Evolutionary conservation across 192 early-diverging fungal species (phyloP).

Genomic region (Chytriomyces hyalinus): DNA sequence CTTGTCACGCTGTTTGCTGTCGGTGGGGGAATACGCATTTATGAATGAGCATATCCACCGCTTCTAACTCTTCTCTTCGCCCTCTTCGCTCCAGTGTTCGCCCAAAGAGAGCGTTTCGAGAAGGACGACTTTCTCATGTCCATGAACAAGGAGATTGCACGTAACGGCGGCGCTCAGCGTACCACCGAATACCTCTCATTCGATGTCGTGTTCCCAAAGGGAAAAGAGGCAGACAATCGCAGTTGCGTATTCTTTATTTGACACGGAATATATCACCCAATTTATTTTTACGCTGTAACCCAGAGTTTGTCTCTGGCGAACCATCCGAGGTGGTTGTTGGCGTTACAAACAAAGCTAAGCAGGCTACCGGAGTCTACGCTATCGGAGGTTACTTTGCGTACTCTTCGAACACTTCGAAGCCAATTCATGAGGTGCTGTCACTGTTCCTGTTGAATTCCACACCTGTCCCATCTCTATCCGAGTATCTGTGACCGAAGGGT

Average conservation of each 20-base stretch:
- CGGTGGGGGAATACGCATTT: background rate
- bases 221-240: background rate
- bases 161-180: background rate
- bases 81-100: too few species aligned
- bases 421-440: slow-evolving; percentile 21
- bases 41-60: too few species aligned
- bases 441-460: too few species aligned
- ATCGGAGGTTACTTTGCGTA: slow-evolving; percentile 32
- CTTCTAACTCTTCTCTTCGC: too few species aligned
- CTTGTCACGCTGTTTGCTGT: background rate
- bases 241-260: background rate
- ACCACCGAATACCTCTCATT: slow-evolving; percentile 9
- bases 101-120: background rate
- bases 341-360: slow-evolving; percentile 14
- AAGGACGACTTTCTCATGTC: slow-evolving; percentile 21
- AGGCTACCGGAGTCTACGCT: slow-evolving; percentile 21
- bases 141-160: slow-evolving; percentile 29
- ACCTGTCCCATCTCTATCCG: too few species aligned
- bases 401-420: slow-evolving; percentile 22
- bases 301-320: slow-evolving; percentile 27
- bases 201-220: slow-evolving; percentile 12
- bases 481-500: too few species aligned
- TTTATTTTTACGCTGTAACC: too few species aligned
- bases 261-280: too few species aligned
- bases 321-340: slow-evolving; percentile 30